Conservation (phyloP, 2,329 filamentous ascomycete species). For the Leptographium galeiforme region DNA sequence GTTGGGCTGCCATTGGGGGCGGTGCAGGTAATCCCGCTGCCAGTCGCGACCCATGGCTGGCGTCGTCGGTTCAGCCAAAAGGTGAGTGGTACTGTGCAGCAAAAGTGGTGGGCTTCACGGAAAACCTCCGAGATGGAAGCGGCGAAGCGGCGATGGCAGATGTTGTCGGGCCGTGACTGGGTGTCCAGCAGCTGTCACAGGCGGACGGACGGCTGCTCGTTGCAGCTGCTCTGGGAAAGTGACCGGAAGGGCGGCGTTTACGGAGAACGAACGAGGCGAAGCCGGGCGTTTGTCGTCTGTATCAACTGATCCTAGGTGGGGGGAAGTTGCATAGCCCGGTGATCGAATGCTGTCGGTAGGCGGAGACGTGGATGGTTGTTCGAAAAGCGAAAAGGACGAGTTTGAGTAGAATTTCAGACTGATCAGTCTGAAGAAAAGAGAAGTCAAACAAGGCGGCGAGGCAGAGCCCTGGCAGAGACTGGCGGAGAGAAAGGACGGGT, state of each 20-base stretch:
- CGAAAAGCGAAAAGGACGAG: background rate
- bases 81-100: background rate
- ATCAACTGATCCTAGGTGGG: background rate
- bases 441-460: background rate
- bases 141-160: background rate
- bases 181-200: background rate
- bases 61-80: background rate
- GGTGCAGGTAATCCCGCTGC: conserved; percentile 8
- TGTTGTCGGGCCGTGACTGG: background rate
- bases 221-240: background rate
- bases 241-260: too few species aligned
- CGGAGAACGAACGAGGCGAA: background rate
- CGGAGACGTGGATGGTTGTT: too few species aligned
- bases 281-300: background rate
- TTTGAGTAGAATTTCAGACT: too few species aligned
- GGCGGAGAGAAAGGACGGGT: background rate
- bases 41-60: conserved; percentile 12
- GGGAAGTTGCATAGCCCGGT: background rate
- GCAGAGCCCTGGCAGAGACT: background rate
- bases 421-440: background rate
- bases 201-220: too few species aligned
- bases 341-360: background rate
- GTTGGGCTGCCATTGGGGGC: conserved; percentile 13
- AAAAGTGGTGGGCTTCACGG: background rate
- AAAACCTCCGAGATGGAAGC: too few species aligned